Evolutionary conservation across 2,329 filamentous ascomycete species (phyloP).

Genomic region (Colletotrichum filicis): DNA sequence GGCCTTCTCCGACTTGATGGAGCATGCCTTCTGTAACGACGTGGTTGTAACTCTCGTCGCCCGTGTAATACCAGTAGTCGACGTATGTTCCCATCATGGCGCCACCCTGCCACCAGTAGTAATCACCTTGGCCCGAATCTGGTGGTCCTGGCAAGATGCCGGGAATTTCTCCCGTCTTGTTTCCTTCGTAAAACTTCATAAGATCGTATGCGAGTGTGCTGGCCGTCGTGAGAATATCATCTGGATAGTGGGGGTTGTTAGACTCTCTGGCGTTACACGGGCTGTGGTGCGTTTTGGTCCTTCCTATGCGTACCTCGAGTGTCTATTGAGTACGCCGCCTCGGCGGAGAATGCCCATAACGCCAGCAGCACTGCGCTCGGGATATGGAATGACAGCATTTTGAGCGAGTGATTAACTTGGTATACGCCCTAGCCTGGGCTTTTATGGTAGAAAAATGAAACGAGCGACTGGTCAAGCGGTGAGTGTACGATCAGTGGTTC

Average conservation of each 20-base stretch:
- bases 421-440: not conserved
- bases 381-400: constrained; percentile 8
- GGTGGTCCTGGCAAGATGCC: constrained; percentile 62
- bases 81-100: constrained; percentile 71
- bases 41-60: constrained; percentile 67
- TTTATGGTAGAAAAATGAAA: not conserved
- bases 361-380: constrained; percentile 13
- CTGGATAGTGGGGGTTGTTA: constrained; percentile 36
- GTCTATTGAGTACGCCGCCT: constrained; percentile 27
- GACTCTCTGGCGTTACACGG: not conserved
- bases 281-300: not conserved
- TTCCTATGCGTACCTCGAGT: constrained; percentile 18
- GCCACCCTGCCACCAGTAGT: constrained; percentile 76
- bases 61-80: constrained; percentile 73
- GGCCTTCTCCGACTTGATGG: constrained; percentile 62
- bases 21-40: constrained; percentile 62
- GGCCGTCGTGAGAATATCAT: constrained; percentile 51
- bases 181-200: constrained; percentile 58
- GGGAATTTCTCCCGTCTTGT: constrained; percentile 54
- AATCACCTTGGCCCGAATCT: constrained; percentile 47
- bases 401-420: not conserved
- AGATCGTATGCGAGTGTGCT: constrained; percentile 55
- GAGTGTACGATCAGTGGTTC: not conserved
- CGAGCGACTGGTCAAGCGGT: not conserved
- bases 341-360: constrained; percentile 10